Evolutionary conservation across 75 land plant genomes (phyloP).

Genomic region (Pinus tabuliformis): DNA sequence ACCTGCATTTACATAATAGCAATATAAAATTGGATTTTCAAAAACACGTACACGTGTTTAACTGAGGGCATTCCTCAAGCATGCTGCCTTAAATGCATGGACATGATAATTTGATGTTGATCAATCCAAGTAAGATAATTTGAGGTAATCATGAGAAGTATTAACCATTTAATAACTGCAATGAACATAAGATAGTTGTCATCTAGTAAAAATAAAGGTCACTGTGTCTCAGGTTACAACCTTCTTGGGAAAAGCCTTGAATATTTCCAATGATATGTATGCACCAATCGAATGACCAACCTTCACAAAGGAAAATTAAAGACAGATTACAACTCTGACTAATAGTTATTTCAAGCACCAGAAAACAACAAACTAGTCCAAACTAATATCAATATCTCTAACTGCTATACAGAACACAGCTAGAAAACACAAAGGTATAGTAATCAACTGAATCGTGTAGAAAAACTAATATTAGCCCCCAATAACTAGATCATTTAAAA

Average conservation of each 20-base stretch:
- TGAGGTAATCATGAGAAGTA: conserved; percentile 2
- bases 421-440: not conserved
- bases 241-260: conserved; percentile 57
- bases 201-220: not conserved
- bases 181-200: not conserved
- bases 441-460: not conserved
- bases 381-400: not conserved
- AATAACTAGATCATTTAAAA: not conserved
- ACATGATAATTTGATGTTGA: not conserved
- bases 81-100: not conserved
- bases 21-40: not conserved
- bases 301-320: conserved; percentile 29
- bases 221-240: conserved; percentile 17
- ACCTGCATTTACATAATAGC: conserved; percentile 37
- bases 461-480: not conserved
- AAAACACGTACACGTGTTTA: not conserved
- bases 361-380: not conserved
- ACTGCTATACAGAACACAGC: not conserved
- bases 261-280: conserved; percentile 66
- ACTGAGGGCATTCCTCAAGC: not conserved
- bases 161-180: not conserved
- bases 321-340: not conserved
- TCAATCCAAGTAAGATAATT: not conserved
- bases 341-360: not conserved
- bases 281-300: conserved; percentile 98